A percentile compares a stretch with the other conserved stretches of the same genome.
Conservation (phyloP, 1,139 yeast genomes). For the Fermentozyma sake region DNA sequence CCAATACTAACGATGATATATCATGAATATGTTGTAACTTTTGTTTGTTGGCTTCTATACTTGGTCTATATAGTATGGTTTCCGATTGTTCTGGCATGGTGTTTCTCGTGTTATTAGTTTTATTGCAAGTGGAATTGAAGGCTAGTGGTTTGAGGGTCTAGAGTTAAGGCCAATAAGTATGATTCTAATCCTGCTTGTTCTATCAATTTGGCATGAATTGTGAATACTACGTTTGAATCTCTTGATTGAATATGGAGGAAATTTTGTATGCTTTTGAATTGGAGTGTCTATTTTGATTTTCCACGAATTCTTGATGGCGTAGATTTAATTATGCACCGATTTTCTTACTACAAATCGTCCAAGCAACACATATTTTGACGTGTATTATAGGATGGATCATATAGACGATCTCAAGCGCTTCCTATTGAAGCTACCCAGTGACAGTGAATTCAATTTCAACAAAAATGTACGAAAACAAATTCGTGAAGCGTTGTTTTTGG, state of each 20-base stretch:
- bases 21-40: slow-evolving; percentile 56
- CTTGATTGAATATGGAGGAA: too few species aligned
- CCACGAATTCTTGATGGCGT: too few species aligned
- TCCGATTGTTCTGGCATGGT: too few species aligned
- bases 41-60: slow-evolving; percentile 32
- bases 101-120: too few species aligned
- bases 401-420: slow-evolving; percentile 17
- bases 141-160: too few species aligned
- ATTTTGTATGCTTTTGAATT: too few species aligned
- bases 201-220: too few species aligned
- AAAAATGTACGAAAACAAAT: slow-evolving; percentile 35
- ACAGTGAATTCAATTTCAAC: slow-evolving; percentile 30
- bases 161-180: too few species aligned
- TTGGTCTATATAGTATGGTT: slow-evolving; percentile 8
- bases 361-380: background rate
- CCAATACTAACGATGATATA: slow-evolving; percentile 60
- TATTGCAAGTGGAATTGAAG: too few species aligned
- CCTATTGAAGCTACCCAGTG: slow-evolving; percentile 31
- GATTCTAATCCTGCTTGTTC: too few species aligned
- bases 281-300: too few species aligned
- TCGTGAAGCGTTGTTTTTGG: slow-evolving; percentile 46
- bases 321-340: background rate
- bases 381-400: slow-evolving; percentile 2
- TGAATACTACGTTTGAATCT: too few species aligned
- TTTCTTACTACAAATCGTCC: background rate